phyloP scores from a whole-genome alignment of 2,329 filamentous ascomycete genomes.

The Sarocladium brachiariae region DNA sequence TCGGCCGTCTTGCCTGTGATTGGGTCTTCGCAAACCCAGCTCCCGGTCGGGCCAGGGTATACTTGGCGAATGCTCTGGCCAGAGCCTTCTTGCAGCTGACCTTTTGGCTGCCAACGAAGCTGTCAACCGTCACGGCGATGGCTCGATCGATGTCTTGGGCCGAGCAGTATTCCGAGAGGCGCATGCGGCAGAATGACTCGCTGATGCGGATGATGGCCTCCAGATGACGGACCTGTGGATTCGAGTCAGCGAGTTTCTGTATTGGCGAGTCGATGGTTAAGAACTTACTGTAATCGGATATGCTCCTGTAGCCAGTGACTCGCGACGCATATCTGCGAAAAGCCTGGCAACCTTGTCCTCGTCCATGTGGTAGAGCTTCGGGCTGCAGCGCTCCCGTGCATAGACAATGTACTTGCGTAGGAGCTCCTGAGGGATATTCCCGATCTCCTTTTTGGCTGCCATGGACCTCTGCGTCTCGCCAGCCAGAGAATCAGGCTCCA shows the following conservation, averaged over 20 bases:
- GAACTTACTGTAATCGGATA: conserved; percentile 91
- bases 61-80: conserved; percentile 92
- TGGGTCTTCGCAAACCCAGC: conserved; percentile 17
- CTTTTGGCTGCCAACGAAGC: conserved; percentile 94
- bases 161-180: conserved; percentile 91
- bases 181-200: conserved; percentile 95
- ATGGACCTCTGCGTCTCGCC: conserved; percentile 27
- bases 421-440: conserved; percentile 83
- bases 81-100: conserved; percentile 96
- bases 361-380: conserved; percentile 95
- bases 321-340: conserved; percentile 92
- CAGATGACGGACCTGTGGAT: conserved; percentile 76
- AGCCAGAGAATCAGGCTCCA: conserved; percentile 48
- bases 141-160: conserved; percentile 89
- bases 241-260: neutral
- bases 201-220: conserved; percentile 96
- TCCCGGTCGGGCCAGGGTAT: conserved; percentile 56
- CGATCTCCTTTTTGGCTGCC: conserved; percentile 33
- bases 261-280: conserved; percentile 14
- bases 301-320: conserved; percentile 86
- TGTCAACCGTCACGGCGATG: conserved; percentile 93
- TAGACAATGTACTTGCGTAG: conserved; percentile 96
- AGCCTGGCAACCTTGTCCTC: conserved; percentile 92
- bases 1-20: conserved; percentile 17
- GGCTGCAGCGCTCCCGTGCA: conserved; percentile 78